Percentiles rank a stretch among this genome's conserved stretches.
Evolutionary conservation across 108 stramenopile species (phyloP).

Genomic region (Chaetoceros tenuissimus): DNA sequence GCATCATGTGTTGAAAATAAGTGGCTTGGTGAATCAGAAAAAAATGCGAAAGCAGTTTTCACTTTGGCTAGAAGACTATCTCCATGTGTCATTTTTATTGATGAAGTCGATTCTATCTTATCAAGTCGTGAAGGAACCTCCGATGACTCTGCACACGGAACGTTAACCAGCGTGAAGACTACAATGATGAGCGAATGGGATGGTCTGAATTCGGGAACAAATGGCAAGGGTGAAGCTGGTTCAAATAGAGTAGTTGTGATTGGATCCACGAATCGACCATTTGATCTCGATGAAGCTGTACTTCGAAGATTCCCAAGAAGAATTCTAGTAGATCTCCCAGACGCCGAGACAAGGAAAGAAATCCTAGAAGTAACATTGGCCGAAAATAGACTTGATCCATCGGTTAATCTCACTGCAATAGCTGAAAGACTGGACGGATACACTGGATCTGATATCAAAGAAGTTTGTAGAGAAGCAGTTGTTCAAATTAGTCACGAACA

Average conservation of each 20-base stretch:
- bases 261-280: slow-evolving; percentile 95
- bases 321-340: slow-evolving; percentile 95
- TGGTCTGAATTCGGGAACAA: slow-evolving; percentile 88
- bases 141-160: slow-evolving; percentile 94
- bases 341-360: slow-evolving; percentile 78
- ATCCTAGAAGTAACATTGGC: slow-evolving; percentile 89
- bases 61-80: slow-evolving; percentile 91
- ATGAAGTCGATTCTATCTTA: slow-evolving; percentile 93
- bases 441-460: slow-evolving; percentile 95
- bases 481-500: slow-evolving; percentile 95
- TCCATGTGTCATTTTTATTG: slow-evolving; percentile 95
- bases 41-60: slow-evolving; percentile 98
- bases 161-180: slow-evolving; percentile 96
- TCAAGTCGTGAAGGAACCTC: slow-evolving; percentile 83
- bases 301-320: slow-evolving; percentile 91
- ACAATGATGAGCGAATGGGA: slow-evolving; percentile 98
- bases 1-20: slow-evolving; percentile 97
- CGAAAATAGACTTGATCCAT: slow-evolving; percentile 71
- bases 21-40: slow-evolving; percentile 97
- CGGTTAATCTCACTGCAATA: slow-evolving; percentile 83
- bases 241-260: slow-evolving; percentile 90
- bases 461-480: slow-evolving; percentile 93
- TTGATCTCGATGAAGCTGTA: slow-evolving; percentile 96
- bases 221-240: slow-evolving; percentile 71
- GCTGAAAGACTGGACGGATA: slow-evolving; percentile 91